Conservation (phyloP, 1,139 yeast genomes). For the Sugiyamaella pinicola region DNA sequence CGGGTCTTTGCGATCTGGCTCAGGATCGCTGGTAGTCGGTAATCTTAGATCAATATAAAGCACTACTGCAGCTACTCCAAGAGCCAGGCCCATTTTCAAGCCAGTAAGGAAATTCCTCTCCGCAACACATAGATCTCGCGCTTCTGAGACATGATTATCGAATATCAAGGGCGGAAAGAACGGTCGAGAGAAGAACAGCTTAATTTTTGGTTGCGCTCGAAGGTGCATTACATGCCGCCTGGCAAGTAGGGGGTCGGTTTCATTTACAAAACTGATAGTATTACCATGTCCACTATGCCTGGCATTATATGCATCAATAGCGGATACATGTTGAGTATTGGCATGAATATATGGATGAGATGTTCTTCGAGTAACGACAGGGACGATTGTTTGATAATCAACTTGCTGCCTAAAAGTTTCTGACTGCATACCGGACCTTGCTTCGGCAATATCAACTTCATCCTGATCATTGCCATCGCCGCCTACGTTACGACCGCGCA, state of each 20-base stretch:
- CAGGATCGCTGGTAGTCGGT: constrained; percentile 18
- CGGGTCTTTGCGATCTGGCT: neutral
- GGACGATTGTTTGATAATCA: neutral
- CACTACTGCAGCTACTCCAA: constrained; percentile 39
- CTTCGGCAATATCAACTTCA: neutral
- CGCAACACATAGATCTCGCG: constrained; percentile 42
- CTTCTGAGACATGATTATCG: constrained; percentile 41
- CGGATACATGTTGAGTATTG: neutral
- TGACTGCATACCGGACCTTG: neutral
- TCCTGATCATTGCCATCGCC: no score
- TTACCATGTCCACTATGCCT: constrained; percentile 12
- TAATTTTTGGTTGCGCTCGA: constrained; percentile 14
- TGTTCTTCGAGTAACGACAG: neutral
- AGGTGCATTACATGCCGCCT: constrained; percentile 15
- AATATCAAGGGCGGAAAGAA: constrained; percentile 30
- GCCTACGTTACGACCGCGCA: no score
- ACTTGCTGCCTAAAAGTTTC: neutral
- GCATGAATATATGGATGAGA: neutral
- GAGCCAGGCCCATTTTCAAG: constrained; percentile 33
- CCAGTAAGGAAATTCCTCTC: constrained; percentile 42
- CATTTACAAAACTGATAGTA: constrained; percentile 11
- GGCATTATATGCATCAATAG: constrained; percentile 6
- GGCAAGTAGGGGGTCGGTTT: constrained; percentile 16
- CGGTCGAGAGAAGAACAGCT: constrained; percentile 32
- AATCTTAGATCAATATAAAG: constrained; percentile 30